Evolutionary conservation across 495 filamentous ascomycete species (phyloP).

Genomic region (Chaetomium cochliodes): DNA sequence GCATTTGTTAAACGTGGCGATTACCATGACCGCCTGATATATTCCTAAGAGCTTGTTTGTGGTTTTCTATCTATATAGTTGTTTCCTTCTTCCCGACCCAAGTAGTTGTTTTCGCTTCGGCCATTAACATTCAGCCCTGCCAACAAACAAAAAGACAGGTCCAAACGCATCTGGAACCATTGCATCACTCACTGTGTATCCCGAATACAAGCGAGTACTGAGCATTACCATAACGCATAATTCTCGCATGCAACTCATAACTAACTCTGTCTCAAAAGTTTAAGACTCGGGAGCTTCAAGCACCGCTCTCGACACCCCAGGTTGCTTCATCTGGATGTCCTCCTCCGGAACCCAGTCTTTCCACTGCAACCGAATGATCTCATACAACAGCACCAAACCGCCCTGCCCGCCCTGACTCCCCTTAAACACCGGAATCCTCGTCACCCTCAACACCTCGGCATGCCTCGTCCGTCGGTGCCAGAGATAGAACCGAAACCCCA

Average conservation of each 20-base stretch:
- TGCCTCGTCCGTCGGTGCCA: constrained; percentile 17
- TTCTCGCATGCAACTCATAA: too few species aligned
- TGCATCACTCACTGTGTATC: too few species aligned
- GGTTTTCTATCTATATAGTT: too few species aligned
- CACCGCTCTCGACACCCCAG: not conserved
- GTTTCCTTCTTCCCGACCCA: too few species aligned
- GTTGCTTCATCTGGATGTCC: not conserved
- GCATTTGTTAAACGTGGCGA: too few species aligned
- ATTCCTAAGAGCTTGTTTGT: not conserved
- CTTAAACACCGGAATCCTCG: constrained; percentile 25
- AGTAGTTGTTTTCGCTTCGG: too few species aligned
- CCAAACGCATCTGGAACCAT: too few species aligned
- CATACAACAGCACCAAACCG: constrained; percentile 25
- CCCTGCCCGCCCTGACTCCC: not conserved
- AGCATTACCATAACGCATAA: too few species aligned
- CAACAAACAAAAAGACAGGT: too few species aligned
- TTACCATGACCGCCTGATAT: too few species aligned
- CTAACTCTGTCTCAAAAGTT: not conserved
- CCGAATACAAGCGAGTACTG: too few species aligned
- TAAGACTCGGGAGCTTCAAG: not conserved
- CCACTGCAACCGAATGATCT: constrained; percentile 23
- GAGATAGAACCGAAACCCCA: constrained; percentile 22
- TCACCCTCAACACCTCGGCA: constrained; percentile 19
- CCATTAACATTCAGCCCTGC: not conserved
- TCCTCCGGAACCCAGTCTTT: constrained; percentile 11